phyloP scores from a whole-genome alignment of 331 rosid species.

The Malus hybrid region DNA sequence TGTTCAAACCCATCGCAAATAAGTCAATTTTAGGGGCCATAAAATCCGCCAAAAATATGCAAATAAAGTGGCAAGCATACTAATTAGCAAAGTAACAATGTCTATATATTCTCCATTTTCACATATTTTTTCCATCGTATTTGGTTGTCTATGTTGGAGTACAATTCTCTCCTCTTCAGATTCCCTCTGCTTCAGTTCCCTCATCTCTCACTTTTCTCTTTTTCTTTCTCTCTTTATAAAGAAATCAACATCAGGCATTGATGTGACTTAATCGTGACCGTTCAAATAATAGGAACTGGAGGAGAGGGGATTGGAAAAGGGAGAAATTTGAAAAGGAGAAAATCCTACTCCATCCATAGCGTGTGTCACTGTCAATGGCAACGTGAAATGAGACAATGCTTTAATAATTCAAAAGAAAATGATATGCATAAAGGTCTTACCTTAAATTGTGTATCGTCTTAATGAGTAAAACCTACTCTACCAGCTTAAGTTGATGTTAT shows the following conservation, averaged over 20 bases:
- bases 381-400: slow-evolving; percentile 6
- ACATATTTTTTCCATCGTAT: not conserved
- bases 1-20: not conserved
- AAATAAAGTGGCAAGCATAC: not conserved
- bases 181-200: no score
- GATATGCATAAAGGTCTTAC: slow-evolving; percentile 1
- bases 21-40: not conserved
- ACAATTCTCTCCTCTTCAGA: no score
- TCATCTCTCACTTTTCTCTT: no score
- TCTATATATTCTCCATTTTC: not conserved
- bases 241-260: no score
- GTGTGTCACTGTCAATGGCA: slow-evolving; percentile 11
- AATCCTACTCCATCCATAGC: no score
- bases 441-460: slow-evolving; percentile 14
- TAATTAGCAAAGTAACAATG: not conserved
- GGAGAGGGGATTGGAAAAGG: no score
- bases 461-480: slow-evolving; percentile 13
- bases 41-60: no score
- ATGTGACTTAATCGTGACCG: no score
- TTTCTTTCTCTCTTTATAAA: no score
- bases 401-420: not conserved
- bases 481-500: not conserved
- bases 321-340: no score
- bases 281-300: no score
- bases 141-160: not conserved